Conservation (phyloP, 2,329 filamentous ascomycete species). For the Aureobasidium sp. region DNA sequence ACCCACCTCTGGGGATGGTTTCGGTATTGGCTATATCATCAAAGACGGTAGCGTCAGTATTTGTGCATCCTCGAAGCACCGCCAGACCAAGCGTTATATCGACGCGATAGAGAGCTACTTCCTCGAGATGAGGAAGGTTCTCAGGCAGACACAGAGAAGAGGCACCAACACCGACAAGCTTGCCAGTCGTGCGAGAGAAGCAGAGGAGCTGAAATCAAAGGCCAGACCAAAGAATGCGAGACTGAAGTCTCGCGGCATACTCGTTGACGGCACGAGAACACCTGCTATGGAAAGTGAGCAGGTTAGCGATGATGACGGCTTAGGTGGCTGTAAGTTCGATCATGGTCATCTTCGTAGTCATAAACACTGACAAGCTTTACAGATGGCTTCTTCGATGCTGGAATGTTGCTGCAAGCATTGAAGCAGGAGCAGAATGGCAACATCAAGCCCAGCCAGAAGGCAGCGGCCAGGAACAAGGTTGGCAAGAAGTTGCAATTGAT, state of each 20-base stretch:
- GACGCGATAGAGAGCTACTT: conserved; percentile 87
- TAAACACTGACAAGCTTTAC: conserved; percentile 16
- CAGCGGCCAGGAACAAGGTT: conserved; percentile 58
- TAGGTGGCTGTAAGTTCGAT: conserved; percentile 80
- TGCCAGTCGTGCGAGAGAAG: conserved; percentile 54
- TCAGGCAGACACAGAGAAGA: conserved; percentile 60
- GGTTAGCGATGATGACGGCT: conserved; percentile 76
- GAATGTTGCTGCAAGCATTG: conserved; percentile 84
- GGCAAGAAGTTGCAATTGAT: conserved; percentile 66
- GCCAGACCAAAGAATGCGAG: conserved; percentile 37
- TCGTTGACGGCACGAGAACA: conserved; percentile 54
- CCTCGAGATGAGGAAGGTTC: conserved; percentile 77
- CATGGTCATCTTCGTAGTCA: background rate
- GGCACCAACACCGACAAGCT: conserved; percentile 46
- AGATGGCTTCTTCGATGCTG: conserved; percentile 98
- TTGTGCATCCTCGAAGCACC: conserved; percentile 86
- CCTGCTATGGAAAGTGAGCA: conserved; percentile 58
- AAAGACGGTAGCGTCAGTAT: conserved; percentile 88
- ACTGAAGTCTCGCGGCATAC: conserved; percentile 64
- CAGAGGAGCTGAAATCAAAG: conserved; percentile 52
- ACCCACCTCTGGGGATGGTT: conserved; percentile 85
- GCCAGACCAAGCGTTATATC: conserved; percentile 85
- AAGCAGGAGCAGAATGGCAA: conserved; percentile 58
- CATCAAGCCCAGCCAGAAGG: conserved; percentile 46
- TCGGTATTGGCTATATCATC: conserved; percentile 98